Percentiles rank a stretch among this genome's conserved stretches.
Evolutionary conservation across 2,329 filamentous ascomycete species (phyloP).

Genomic region (Penicillium corylophilum): DNA sequence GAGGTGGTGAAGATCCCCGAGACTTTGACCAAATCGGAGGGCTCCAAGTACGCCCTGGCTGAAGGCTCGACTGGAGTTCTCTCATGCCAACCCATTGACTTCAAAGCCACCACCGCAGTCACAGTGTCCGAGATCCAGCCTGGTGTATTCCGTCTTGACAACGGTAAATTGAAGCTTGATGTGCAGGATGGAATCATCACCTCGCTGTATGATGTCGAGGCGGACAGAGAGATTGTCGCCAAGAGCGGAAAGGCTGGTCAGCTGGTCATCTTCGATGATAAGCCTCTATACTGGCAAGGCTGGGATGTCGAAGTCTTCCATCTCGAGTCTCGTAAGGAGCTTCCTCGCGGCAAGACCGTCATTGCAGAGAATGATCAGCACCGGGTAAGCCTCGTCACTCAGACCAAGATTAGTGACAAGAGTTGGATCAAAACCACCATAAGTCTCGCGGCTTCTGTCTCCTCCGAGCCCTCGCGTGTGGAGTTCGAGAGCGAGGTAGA

Average conservation of each 20-base stretch:
- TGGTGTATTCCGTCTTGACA: constrained; percentile 75
- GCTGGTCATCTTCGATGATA: constrained; percentile 93
- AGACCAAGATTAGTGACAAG: constrained; percentile 81
- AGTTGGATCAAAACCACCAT: constrained; percentile 87
- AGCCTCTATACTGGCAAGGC: constrained; percentile 94
- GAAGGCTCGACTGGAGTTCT: constrained; percentile 49
- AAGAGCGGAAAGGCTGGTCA: constrained; percentile 77
- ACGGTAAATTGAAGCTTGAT: constrained; percentile 71
- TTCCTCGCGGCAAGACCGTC: constrained; percentile 65
- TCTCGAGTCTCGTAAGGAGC: constrained; percentile 77
- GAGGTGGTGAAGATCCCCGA: constrained; percentile 67
- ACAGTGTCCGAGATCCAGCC: constrained; percentile 53
- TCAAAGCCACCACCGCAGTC: constrained; percentile 32
- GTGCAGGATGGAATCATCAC: constrained; percentile 76
- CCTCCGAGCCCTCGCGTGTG: constrained; percentile 66
- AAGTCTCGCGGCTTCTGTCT: constrained; percentile 68
- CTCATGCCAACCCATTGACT: constrained; percentile 28
- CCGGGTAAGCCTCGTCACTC: constrained; percentile 76
- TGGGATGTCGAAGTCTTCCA: constrained; percentile 99
- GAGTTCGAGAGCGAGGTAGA: constrained; percentile 85
- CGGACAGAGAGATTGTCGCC: constrained; percentile 74
- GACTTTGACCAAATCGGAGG: constrained; percentile 21
- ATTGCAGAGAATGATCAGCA: constrained; percentile 72
- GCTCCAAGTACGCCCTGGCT: constrained; percentile 44
- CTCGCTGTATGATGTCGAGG: constrained; percentile 74